Evolutionary conservation across 23 red algal species (phyloP), one percentile per base, ranked within the genome.

Genomic region (Gracilariopsis chorda): DNA sequence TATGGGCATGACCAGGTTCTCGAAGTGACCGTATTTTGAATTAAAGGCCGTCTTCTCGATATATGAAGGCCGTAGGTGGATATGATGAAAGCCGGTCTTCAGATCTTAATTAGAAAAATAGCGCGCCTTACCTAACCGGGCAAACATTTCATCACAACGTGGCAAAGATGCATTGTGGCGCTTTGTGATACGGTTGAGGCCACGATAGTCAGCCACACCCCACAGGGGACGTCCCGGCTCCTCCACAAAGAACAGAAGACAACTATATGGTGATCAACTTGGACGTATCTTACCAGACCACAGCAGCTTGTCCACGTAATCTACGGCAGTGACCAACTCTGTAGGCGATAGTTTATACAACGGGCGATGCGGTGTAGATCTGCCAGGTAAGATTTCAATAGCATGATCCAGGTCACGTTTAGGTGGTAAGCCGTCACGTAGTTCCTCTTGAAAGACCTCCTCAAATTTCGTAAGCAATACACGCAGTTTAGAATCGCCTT

Each of bases 21-120:
- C 59, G 14, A 12, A 84, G 4, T 64, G 47, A 10, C 79, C 79
- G 35, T 67, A 74, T 34, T 84, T 84, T 65, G 79, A 44, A 24
- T 65, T 1, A 16, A 84, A 74, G 2, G 52, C 79, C 30, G 59
- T 72, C 79, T 64, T 37, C 30, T 59, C 53, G n/a, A 84, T n/a
- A n/a, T n/a, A n/a, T n/a, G n/a, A n/a, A n/a, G n/a, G n/a, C n/a
- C n/a, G n/a, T n/a, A n/a, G n/a, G n/a, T n/a, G n/a, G n/a, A n/a
- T n/a, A n/a, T n/a, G n/a, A n/a, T n/a, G n/a, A n/a, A n/a, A n/a
- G n/a, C n/a, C n/a, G n/a, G n/a, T n/a, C n/a, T n/a, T n/a, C n/a
- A n/a, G n/a, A n/a, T n/a, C n/a, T n/a, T n/a, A n/a, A n/a, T n/a
- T n/a, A n/a, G n/a, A n/a, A n/a, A n/a, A n/a, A n/a, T n/a, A n/a